These are phyloP conservation scores for Teunomyces cretensis DNA, from an alignment of 805 yeast species.

Conservation along the genomic window DNA sequence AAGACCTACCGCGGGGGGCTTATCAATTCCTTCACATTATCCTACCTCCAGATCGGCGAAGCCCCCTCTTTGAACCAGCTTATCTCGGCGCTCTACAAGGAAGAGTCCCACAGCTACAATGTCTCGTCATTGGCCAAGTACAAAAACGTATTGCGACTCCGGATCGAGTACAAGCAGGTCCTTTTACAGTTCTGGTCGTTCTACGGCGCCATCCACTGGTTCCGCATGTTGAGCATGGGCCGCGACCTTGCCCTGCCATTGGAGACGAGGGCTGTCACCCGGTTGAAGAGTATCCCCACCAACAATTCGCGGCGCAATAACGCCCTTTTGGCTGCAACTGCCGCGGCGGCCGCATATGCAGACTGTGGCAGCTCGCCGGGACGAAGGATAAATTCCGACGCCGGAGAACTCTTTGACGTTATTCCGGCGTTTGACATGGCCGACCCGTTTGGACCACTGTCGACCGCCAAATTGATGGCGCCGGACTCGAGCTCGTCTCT, in stretches of 20 bases:
- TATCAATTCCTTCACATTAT: conserved; percentile 29
- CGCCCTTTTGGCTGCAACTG: conserved; percentile 21
- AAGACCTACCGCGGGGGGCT: conserved; percentile 22
- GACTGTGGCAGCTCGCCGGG: neutral
- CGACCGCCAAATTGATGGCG: neutral
- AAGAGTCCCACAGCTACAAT: conserved; percentile 16
- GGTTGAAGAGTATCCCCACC: conserved; percentile 27
- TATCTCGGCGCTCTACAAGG: conserved; percentile 22
- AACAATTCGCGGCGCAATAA: conserved; percentile 19
- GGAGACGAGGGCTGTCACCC: conserved; percentile 24
- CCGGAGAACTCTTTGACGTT: neutral
- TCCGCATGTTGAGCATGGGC: conserved; percentile 31
- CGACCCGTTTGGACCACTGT: neutral
- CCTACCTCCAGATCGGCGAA: conserved; percentile 31
- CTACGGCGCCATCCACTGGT: conserved; percentile 39
- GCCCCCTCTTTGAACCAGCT: conserved; percentile 34
- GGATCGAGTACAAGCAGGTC: conserved; percentile 40
- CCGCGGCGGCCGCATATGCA: conserved; percentile 16
- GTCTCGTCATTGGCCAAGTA: conserved; percentile 25
- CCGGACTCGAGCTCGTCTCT: neutral
- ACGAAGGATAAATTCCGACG: neutral
- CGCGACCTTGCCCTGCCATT: conserved; percentile 32
- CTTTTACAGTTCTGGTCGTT: conserved; percentile 44
- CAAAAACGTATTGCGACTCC: conserved; percentile 33
- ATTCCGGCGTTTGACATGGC: neutral